phyloP scores from a whole-genome alignment of 192 early-diverging fungal genomes.

The Martensiomyces pterosporus region DNA sequence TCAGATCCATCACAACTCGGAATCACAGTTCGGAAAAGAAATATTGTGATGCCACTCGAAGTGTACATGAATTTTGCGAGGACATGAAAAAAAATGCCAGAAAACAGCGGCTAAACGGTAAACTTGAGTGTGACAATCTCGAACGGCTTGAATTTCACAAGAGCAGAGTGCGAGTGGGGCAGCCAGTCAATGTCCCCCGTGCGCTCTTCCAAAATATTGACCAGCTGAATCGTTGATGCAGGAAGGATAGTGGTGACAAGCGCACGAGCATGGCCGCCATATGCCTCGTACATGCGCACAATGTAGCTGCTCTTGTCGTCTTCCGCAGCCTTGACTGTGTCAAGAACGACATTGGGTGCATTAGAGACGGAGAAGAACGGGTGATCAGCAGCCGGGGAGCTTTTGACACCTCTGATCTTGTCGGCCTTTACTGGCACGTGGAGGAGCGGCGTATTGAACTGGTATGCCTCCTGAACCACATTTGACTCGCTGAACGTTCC shows the following conservation, averaged over 20 bases:
- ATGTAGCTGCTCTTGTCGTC: conserved; percentile 62
- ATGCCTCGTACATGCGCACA: conserved; percentile 85
- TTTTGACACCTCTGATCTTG: no score
- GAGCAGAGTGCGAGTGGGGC: conserved; percentile 22
- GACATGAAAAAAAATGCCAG: no score
- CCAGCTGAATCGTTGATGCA: conserved; percentile 38
- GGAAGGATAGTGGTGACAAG: conserved; percentile 21
- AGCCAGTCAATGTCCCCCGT: conserved; percentile 32
- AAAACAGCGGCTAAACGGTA: conserved; percentile 7
- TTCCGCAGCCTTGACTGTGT: conserved; percentile 88
- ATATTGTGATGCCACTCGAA: no score
- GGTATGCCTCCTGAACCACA: conserved; percentile 80
- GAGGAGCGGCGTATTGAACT: conserved; percentile 81
- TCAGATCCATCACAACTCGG: no score
- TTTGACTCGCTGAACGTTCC: conserved; percentile 78
- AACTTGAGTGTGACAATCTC: conserved; percentile 62
- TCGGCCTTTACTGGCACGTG: conserved; percentile 13
- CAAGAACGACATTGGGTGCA: conserved; percentile 72
- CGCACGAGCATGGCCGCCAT: conserved; percentile 62
- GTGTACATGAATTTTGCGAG: no score
- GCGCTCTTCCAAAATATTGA: conserved; percentile 80
- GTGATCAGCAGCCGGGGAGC: neutral
- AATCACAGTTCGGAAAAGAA: no score
- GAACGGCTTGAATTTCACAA: conserved; percentile 58
- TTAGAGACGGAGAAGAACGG: conserved; percentile 36